Evolutionary conservation across 2,329 filamentous ascomycete species (phyloP).

Genomic region (Talaromyces sp.): DNA sequence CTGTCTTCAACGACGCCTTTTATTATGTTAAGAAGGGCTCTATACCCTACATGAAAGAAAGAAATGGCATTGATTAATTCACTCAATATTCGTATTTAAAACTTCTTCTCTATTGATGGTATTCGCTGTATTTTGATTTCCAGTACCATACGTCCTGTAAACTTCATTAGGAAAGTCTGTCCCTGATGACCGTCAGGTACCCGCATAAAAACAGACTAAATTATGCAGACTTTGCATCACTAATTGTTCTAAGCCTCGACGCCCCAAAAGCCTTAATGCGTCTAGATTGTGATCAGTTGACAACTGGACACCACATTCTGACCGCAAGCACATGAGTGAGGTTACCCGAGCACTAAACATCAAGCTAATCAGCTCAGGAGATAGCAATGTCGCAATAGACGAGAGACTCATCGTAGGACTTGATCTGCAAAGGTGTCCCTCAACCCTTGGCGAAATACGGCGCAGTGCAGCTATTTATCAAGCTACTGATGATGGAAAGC

Average conservation of each 20-base stretch:
- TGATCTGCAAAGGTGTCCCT: background rate
- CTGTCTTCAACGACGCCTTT: background rate
- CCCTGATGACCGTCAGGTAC: conserved; percentile 7
- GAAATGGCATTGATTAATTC: background rate
- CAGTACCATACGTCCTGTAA: background rate
- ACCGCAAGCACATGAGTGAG: background rate
- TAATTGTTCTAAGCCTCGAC: background rate
- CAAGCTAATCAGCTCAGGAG: background rate
- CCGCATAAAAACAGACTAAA: background rate
- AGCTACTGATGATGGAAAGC: background rate
- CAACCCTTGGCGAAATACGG: conserved; percentile 2
- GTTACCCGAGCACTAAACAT: background rate
- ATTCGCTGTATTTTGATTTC: too few species aligned
- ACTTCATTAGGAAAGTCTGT: background rate
- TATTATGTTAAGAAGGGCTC: background rate
- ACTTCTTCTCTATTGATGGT: too few species aligned
- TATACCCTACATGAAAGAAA: background rate
- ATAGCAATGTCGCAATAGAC: too few species aligned
- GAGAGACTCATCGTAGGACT: background rate
- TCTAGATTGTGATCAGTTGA: background rate
- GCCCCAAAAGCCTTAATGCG: background rate
- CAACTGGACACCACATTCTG: background rate
- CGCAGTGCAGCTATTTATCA: background rate
- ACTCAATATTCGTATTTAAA: background rate
- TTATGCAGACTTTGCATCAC: background rate